Percentiles rank a stretch among this genome's conserved stretches.
Evolutionary conservation across 805 yeast species (phyloP).

Genomic region (Candida multigemmis): DNA sequence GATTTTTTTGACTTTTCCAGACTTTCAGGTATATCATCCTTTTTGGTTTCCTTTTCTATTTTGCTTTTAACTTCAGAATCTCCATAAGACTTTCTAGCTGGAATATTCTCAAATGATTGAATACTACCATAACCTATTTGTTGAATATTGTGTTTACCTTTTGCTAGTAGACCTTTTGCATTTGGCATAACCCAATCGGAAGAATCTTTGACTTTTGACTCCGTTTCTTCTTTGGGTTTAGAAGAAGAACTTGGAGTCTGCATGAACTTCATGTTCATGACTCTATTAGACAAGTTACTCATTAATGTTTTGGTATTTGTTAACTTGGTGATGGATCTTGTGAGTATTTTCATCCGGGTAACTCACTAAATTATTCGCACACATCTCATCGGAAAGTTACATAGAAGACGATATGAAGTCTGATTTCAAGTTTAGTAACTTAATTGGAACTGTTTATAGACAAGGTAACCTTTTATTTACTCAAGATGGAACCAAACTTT

Average conservation of each 20-base stretch:
- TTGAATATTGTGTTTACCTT: conserved; percentile 12
- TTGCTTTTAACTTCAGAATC: conserved; percentile 5
- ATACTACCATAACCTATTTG: conserved; percentile 35
- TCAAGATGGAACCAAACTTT: conserved; percentile 71
- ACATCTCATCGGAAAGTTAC: conserved; percentile 5
- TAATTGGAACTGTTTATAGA: conserved; percentile 89
- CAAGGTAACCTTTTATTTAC: conserved; percentile 87
- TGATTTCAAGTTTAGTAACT: conserved; percentile 80
- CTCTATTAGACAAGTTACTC: conserved; percentile 49
- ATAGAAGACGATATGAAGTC: conserved; percentile 52
- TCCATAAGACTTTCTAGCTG: conserved; percentile 5
- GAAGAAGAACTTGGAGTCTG: too few relatives aligned
- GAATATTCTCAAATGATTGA: conserved; percentile 11
- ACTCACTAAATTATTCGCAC: conserved; percentile 1
- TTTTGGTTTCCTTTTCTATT: not conserved
- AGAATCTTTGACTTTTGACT: conserved; percentile 34
- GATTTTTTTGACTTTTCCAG: not conserved
- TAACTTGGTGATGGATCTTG: not conserved
- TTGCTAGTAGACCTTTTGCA: conserved; percentile 14
- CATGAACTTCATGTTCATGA: conserved; percentile 75
- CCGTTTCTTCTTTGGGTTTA: conserved; percentile 22
- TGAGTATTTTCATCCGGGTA: not conserved
- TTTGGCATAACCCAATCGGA: conserved; percentile 45
- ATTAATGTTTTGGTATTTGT: conserved; percentile 6
- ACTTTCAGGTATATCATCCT: conserved; percentile 1